Evolutionary conservation across 2,329 filamentous ascomycete species (phyloP).

Genomic region (Epichloe sp.): DNA sequence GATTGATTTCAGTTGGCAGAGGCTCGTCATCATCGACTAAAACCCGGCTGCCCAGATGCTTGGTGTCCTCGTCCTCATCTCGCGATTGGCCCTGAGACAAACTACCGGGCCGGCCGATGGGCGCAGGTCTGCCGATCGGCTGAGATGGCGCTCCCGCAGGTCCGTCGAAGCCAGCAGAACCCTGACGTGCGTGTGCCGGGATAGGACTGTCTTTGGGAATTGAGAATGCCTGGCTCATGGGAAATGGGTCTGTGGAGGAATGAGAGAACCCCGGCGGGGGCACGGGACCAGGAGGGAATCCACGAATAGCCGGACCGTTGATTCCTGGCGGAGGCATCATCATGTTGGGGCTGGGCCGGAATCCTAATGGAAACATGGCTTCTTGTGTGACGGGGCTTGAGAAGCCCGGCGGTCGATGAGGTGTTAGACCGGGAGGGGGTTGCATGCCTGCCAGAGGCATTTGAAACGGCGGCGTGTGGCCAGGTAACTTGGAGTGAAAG

Average conservation of each 20-base stretch:
- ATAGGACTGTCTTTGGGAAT: constrained; percentile 21
- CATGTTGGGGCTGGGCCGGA: constrained; percentile 31
- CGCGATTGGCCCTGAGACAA: constrained; percentile 40
- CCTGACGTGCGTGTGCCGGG: constrained; percentile 58
- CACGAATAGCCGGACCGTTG: constrained; percentile 28
- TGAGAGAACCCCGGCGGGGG: constrained; percentile 26
- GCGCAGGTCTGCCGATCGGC: constrained; percentile 69
- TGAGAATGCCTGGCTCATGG: constrained; percentile 17
- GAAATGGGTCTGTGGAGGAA: constrained; percentile 17
- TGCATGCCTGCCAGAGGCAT: constrained; percentile 45
- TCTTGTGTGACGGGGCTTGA: constrained; percentile 47
- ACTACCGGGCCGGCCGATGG: constrained; percentile 79
- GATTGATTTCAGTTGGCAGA: constrained; percentile 21
- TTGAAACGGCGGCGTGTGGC: constrained; percentile 36
- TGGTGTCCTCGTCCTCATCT: constrained; percentile 53
- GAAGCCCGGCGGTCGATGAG: constrained; percentile 31
- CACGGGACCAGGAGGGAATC: constrained; percentile 27
- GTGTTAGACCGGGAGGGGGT: constrained; percentile 24
- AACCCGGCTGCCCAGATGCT: constrained; percentile 82
- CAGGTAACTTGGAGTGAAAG: constrained; percentile 20
- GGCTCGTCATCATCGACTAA: constrained; percentile 64
- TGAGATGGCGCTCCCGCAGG: constrained; percentile 41
- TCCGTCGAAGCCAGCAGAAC: constrained; percentile 57
- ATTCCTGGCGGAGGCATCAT: constrained; percentile 40
- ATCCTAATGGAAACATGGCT: constrained; percentile 32